Conservation (phyloP, 1,284 basidiomycete genomes). For the Jaminaea rosea region DNA sequence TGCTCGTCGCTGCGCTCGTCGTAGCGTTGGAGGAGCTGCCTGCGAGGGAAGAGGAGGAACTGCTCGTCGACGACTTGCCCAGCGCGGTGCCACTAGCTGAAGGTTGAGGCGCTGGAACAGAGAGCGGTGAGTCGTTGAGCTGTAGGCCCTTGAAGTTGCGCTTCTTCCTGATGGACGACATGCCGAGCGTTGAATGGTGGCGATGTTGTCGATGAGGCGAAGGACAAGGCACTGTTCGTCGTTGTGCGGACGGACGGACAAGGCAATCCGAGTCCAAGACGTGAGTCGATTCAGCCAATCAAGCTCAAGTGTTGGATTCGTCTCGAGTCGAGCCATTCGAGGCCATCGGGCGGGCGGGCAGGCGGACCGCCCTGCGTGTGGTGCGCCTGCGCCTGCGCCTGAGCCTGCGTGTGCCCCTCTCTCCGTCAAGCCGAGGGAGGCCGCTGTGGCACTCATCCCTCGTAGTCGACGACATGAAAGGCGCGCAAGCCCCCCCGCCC, state of each 20-base stretch:
- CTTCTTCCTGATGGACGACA: slow-evolving; percentile 31
- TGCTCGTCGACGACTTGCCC: neutral
- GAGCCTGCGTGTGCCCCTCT: neutral
- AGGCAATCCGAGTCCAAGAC: neutral
- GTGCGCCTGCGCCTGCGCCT: neutral
- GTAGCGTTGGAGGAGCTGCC: neutral
- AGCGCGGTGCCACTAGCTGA: neutral
- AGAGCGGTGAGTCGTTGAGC: slow-evolving; percentile 28
- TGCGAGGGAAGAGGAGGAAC: neutral
- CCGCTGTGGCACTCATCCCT: neutral
- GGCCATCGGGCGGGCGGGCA: neutral
- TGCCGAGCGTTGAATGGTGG: slow-evolving; percentile 1
- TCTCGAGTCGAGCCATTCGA: neutral
- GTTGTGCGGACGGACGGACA: neutral
- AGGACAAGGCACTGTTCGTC: neutral
- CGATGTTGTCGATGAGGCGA: neutral
- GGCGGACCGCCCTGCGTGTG: neutral
- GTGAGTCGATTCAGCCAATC: neutral
- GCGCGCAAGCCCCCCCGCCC: neutral
- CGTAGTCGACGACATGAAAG: neutral
- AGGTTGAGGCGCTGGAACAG: slow-evolving; percentile 5
- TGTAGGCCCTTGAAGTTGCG: slow-evolving; percentile 46
- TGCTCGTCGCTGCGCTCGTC: slow-evolving; percentile 9
- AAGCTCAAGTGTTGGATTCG: neutral
- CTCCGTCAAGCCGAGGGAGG: neutral